Conservation (phyloP, 306 rosid genomes). For the Quercus robur region DNA sequence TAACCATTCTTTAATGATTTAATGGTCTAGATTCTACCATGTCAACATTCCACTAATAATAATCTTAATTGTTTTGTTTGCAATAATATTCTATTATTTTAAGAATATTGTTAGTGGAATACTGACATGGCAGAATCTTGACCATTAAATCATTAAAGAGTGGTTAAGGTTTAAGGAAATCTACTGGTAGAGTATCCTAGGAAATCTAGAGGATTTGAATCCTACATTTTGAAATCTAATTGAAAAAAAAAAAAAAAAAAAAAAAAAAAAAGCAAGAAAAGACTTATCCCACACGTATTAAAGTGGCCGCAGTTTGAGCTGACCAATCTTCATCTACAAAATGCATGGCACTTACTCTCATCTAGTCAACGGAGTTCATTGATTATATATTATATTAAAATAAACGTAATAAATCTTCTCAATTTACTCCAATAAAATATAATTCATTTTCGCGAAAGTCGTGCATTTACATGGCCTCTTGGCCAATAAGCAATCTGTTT, state of each 20-base stretch:
- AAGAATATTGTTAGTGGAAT: too few relatives aligned
- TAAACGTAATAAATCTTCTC: neutral
- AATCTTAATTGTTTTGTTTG: too few relatives aligned
- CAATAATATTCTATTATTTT: too few relatives aligned
- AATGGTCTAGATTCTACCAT: too few relatives aligned
- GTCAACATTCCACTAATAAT: too few relatives aligned
- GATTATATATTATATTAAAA: neutral
- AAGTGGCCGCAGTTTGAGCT: neutral
- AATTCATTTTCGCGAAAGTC: constrained; percentile 14
- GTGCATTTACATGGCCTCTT: constrained; percentile 2
- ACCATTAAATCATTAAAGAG: too few relatives aligned
- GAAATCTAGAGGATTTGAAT: too few relatives aligned
- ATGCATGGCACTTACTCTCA: neutral
- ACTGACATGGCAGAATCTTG: too few relatives aligned
- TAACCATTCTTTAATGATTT: too few relatives aligned
- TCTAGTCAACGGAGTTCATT: constrained; percentile 16
- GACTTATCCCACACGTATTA: neutral
- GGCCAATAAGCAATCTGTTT: neutral
- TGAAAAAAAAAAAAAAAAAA: neutral
- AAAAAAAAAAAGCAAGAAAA: neutral
- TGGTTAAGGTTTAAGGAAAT: too few relatives aligned
- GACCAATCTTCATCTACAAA: neutral
- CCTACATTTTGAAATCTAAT: neutral
- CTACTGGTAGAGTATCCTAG: too few relatives aligned
- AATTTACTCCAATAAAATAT: neutral